These are phyloP conservation scores for Boletus fagicola DNA, from an alignment of 768 basidiomycete genomes.

Conservation along the genomic window DNA sequence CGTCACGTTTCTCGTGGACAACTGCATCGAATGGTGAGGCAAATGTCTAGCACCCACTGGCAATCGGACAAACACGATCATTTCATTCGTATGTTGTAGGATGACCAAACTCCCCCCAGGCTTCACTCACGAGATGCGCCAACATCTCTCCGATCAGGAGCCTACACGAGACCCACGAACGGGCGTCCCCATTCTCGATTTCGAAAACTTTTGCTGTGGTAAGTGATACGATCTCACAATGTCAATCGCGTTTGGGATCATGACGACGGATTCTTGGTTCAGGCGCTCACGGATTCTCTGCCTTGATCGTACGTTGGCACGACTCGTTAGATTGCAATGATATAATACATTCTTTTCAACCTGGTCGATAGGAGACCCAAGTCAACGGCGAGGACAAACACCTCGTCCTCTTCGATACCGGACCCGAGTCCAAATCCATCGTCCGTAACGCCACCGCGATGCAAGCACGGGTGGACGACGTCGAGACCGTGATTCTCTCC, in stretches of 20 bases:
- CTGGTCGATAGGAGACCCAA: conserved; percentile 51
- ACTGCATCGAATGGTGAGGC: conserved; percentile 76
- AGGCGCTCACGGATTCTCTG: conserved; percentile 87
- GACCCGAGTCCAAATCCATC: conserved; percentile 73
- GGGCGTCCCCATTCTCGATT: conserved; percentile 64
- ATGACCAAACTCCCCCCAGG: conserved; percentile 78
- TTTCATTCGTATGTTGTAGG: conserved; percentile 38
- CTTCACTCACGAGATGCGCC: conserved; percentile 67
- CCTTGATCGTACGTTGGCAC: conserved; percentile 57
- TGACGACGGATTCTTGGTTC: neutral
- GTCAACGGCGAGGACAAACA: conserved; percentile 43
- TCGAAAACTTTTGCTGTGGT: conserved; percentile 73
- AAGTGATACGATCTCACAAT: conserved; percentile 14
- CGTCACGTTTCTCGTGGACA: conserved; percentile 74
- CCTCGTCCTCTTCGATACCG: conserved; percentile 78
- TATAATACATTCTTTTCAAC: neutral
- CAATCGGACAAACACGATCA: neutral
- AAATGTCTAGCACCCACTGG: neutral
- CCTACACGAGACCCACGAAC: conserved; percentile 44
- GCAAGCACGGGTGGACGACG: conserved; percentile 48
- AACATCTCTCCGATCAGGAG: conserved; percentile 54
- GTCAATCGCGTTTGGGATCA: neutral
- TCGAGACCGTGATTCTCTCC: conserved; percentile 68
- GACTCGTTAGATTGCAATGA: neutral
- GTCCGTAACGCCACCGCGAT: conserved; percentile 68